Evolutionary conservation across 768 basidiomycete species (phyloP).

Genomic region (Trametes sanguinea): DNA sequence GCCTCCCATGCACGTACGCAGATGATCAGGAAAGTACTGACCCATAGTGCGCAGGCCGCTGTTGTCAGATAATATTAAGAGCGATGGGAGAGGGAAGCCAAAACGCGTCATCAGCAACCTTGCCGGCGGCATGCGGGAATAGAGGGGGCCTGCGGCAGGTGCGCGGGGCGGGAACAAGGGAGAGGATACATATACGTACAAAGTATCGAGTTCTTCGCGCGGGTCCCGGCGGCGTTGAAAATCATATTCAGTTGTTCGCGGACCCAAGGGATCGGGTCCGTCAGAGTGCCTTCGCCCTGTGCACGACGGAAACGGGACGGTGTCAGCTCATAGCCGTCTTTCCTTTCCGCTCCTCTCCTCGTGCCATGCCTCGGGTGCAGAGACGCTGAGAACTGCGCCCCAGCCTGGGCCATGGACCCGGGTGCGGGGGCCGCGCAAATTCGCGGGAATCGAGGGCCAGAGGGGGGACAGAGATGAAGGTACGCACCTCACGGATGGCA

Average conservation of each 20-base stretch:
- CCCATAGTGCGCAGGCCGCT: conserved; percentile 69
- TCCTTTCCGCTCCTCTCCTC: not conserved
- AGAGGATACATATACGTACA: conserved; percentile 35
- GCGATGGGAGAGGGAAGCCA: conserved; percentile 40
- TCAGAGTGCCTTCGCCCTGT: conserved; percentile 25
- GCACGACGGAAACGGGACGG: conserved; percentile 4
- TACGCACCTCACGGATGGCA: conserved; percentile 62
- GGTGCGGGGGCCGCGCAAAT: not conserved
- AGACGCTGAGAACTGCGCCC: no score
- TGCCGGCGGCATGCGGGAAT: conserved; percentile 1
- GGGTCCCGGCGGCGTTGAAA: conserved; percentile 41
- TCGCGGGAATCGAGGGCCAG: no score
- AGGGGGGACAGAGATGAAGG: not conserved
- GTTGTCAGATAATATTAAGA: conserved; percentile 34
- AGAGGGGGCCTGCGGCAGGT: no score
- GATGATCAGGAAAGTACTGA: conserved; percentile 35
- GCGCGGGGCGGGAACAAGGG: not conserved
- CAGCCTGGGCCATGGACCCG: not conserved
- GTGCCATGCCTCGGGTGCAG: not conserved
- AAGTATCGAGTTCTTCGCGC: conserved; percentile 47
- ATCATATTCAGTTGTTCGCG: conserved; percentile 43
- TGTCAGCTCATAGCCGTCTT: no score
- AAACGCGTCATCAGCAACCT: conserved; percentile 4
- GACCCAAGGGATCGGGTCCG: conserved; percentile 36
- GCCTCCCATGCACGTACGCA: not conserved